A percentile compares a stretch with the other conserved stretches of the same genome.
Evolutionary conservation across 805 yeast genomes (phyloP).

Genomic region (Candida yuanshanica): DNA sequence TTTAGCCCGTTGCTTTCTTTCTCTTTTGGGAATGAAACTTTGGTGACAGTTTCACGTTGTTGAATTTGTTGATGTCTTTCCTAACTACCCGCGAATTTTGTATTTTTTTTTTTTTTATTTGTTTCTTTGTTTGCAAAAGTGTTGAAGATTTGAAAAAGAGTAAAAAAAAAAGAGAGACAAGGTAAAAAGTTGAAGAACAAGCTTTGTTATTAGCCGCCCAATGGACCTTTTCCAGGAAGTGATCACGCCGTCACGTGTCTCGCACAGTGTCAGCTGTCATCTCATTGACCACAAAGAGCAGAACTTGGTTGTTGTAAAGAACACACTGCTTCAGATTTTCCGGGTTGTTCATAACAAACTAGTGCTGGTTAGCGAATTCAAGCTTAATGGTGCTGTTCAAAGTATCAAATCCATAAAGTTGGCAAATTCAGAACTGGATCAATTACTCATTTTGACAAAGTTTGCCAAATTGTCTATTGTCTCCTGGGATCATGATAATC

Average conservation of each 20-base stretch:
- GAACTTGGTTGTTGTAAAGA: constrained; percentile 65
- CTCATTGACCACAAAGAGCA: constrained; percentile 34
- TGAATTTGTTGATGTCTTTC: background rate
- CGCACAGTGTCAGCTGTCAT: constrained; percentile 51
- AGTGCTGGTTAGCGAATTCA: constrained; percentile 53
- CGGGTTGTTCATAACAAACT: constrained; percentile 14
- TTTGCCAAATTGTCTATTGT: constrained; percentile 74
- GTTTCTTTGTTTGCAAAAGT: no score
- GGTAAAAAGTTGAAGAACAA: no score
- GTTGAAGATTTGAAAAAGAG: no score
- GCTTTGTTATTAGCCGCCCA: no score
- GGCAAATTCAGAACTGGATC: constrained; percentile 42
- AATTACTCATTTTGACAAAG: constrained; percentile 59
- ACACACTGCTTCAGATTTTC: constrained; percentile 47
- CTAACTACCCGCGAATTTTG: background rate
- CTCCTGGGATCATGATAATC: constrained; percentile 55
- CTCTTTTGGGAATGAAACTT: no score
- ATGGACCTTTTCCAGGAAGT: background rate
- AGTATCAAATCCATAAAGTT: constrained; percentile 48
- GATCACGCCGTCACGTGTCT: constrained; percentile 54
- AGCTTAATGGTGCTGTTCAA: constrained; percentile 63
- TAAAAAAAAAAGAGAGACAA: no score
- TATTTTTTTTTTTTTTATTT: background rate
- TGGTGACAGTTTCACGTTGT: background rate
- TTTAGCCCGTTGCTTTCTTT: no score